These are phyloP conservation scores for Lachnellula subtilissima DNA, from an alignment of 2,329 filamentous ascomycete genomes.

Conservation along the genomic window DNA sequence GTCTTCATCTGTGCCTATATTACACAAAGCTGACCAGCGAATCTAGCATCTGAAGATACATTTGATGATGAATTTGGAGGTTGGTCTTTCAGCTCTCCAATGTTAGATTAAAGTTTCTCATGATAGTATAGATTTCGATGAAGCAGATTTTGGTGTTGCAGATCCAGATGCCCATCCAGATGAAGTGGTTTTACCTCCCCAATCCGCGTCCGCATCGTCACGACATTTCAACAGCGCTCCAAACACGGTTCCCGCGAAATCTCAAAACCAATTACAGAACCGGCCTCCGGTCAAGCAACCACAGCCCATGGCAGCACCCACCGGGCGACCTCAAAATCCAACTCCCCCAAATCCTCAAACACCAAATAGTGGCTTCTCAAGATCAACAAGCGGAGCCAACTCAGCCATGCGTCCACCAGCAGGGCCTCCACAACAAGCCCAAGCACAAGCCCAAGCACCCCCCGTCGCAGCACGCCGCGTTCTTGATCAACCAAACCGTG, in stretches of 20 bases:
- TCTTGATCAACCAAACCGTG: neutral
- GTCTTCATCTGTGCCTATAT: conserved; percentile 25
- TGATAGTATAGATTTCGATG: conserved; percentile 60
- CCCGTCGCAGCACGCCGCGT: conserved; percentile 6
- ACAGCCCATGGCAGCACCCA: conserved; percentile 24
- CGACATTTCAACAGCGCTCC: conserved; percentile 17
- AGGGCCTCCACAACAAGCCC: conserved; percentile 12
- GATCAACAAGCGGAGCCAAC: conserved; percentile 21
- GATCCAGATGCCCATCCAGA: conserved; percentile 64
- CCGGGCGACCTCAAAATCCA: conserved; percentile 23
- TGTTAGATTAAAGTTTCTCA: conserved; percentile 27
- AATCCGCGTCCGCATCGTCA: conserved; percentile 13
- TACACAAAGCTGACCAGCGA: conserved; percentile 24
- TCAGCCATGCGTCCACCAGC: conserved; percentile 16
- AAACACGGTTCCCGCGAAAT: conserved; percentile 16
- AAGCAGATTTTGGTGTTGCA: conserved; percentile 70
- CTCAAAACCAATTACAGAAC: conserved; percentile 22
- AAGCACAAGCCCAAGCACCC: conserved; percentile 6
- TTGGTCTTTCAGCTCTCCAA: conserved; percentile 37
- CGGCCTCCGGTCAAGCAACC: conserved; percentile 24
- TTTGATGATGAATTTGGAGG: conserved; percentile 52
- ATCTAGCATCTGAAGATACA: conserved; percentile 34
- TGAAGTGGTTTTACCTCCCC: conserved; percentile 59
- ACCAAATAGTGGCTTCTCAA: conserved; percentile 26
- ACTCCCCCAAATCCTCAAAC: conserved; percentile 27